Base-by-base conservation (phyloP, 768 basidiomycete species). In the Lentinula guzmanii region DNA sequence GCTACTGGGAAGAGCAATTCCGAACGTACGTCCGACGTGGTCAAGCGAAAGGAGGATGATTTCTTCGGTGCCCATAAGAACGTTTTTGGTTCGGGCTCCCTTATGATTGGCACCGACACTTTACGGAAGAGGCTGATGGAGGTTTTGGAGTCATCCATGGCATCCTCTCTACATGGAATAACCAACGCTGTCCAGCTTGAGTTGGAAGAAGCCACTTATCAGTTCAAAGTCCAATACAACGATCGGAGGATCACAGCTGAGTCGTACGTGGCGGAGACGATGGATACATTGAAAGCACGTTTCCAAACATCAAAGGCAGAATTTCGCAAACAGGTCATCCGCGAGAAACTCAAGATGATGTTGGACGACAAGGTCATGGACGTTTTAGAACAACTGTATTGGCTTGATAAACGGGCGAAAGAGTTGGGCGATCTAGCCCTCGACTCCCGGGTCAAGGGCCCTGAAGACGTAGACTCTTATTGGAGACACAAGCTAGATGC, bases 151-250 rank as follows among this genome's bases (percentile, higher is more conserved):
- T 93, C 93, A 11, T 95, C 92, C 39, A 99, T 99, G 97, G 91
- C 95, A 0, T 91, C 91, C 1, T 95, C 94, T 41, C 81, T 99
- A 4, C 95, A 98, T 68, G 88, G 92, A 1, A 98, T 99, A 72
- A 92, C 93, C 62, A 98, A 98, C 73, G 94, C 94, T 2, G 97
- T 98, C 9, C 94, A 97, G 68, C 85, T 98, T 42, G 97, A 99
- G 71, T 81, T 99, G 8, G 97, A 99, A 73, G 97, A 98, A 69
- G 88, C 97, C 2, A 89, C 88, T 11, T 99, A 99, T 72, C 97
- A 98, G 73, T 99, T 99, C 85, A 99, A 99, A 75, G 97, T 99
- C 2, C 90, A 95, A 72, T 93, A 93, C 76, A 99, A 99, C 70
- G 97, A 99, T 75, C 87, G 93, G 24, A 84, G 93, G 24, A 91